A percentile compares a stretch with the other conserved stretches of the same genome.
Conservation (phyloP, 1,139 yeast species). For the Kurtzmaniella quercitrusa region DNA sequence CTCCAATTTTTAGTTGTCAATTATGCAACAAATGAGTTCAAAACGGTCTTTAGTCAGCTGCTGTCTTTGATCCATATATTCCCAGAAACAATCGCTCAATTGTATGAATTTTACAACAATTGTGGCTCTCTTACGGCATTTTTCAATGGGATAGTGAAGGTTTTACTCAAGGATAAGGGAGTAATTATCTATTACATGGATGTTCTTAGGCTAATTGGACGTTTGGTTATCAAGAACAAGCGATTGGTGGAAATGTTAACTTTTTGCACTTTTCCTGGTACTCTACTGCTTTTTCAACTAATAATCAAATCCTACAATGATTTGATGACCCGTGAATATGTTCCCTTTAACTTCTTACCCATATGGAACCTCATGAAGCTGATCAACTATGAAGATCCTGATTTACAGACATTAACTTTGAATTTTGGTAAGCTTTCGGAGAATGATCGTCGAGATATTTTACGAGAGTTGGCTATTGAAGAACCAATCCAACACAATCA, state of each 20-base stretch:
- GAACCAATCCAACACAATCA: not conserved
- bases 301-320: conserved; percentile 25
- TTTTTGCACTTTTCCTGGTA: not conserved
- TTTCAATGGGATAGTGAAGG: conserved; percentile 35
- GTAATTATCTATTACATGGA: conserved; percentile 41
- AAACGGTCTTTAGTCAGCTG: conserved; percentile 24
- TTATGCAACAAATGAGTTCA: conserved; percentile 40
- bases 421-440: not conserved
- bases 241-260: conserved; percentile 31
- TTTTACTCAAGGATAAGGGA: conserved; percentile 37
- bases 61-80: conserved; percentile 36
- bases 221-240: conserved; percentile 32
- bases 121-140: conserved; percentile 40
- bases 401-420: not conserved
- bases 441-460: not conserved
- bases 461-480: not conserved
- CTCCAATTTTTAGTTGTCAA: conserved; percentile 39
- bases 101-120: conserved; percentile 30
- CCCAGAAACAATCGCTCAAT: conserved; percentile 26
- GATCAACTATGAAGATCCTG: not conserved
- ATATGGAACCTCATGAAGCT: conserved; percentile 33
- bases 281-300: conserved; percentile 1
- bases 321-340: conserved; percentile 28
- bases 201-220: conserved; percentile 33
- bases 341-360: conserved; percentile 26